Evolutionary conservation across 768 basidiomycete species (phyloP).

Genomic region (Astraeus odoratus): DNA sequence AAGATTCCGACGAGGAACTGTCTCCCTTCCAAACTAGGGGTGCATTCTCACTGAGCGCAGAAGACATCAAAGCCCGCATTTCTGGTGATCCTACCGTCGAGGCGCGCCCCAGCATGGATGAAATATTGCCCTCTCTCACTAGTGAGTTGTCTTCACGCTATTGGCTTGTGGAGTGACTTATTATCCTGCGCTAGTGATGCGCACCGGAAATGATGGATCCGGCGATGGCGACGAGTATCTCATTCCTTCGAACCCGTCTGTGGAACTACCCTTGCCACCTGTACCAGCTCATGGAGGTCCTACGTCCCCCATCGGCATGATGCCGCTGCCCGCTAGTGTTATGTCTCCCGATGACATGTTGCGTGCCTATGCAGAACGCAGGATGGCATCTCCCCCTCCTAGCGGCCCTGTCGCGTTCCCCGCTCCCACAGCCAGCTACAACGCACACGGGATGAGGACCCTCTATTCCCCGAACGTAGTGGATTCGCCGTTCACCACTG

Average conservation of each 20-base stretch:
- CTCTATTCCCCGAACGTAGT: conserved; percentile 20
- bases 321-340: conserved; percentile 32
- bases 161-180: not conserved
- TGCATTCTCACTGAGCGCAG: conserved; percentile 40
- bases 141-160: conserved; percentile 34
- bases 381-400: conserved; percentile 27
- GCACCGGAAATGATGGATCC: conserved; percentile 37
- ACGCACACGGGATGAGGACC: conserved; percentile 22
- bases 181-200: conserved; percentile 53
- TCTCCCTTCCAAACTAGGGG: conserved; percentile 41
- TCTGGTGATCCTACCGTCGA: conserved; percentile 25
- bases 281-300: conserved; percentile 25
- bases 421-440: conserved; percentile 17
- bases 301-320: conserved; percentile 35
- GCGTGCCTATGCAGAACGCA: conserved; percentile 58
- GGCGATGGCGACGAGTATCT: conserved; percentile 39
- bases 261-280: conserved; percentile 28
- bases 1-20: conserved; percentile 23
- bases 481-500: conserved; percentile 3
- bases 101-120: conserved; percentile 40
- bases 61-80: conserved; percentile 56
- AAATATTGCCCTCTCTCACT: conserved; percentile 62
- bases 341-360: conserved; percentile 74
- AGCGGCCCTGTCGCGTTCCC: conserved; percentile 26
- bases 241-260: conserved; percentile 26